phyloP scores from a whole-genome alignment of 257 asterid genomes.

The Lithospermum erythrorhizon region DNA sequence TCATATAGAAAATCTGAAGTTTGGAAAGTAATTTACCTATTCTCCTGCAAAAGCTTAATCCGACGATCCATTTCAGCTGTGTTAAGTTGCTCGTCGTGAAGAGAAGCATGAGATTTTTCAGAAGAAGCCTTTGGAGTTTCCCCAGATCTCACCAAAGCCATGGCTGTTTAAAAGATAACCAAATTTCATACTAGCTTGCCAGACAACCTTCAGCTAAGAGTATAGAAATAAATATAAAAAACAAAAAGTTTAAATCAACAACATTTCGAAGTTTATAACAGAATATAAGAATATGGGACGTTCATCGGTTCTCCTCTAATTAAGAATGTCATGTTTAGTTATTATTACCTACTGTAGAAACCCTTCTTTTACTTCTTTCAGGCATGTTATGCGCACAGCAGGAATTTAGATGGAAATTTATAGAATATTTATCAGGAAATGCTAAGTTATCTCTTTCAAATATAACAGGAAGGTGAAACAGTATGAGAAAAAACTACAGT shows the following conservation, averaged over 20 bases:
- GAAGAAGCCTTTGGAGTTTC: conserved; percentile 43
- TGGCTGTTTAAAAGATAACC: conserved; percentile 40
- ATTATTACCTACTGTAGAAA: background rate
- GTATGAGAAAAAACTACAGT: background rate
- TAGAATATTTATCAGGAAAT: no score
- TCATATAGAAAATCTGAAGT: background rate
- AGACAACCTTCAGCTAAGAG: background rate
- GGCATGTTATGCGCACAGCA: background rate
- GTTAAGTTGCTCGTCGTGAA: conserved; percentile 64
- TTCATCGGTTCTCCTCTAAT: background rate
- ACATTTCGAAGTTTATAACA: background rate
- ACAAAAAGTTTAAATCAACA: background rate
- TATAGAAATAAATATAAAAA: background rate
- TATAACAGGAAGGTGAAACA: background rate
- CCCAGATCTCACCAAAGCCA: conserved; percentile 45
- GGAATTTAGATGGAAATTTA: no score
- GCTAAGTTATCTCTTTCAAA: background rate
- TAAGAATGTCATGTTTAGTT: background rate
- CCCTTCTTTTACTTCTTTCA: background rate
- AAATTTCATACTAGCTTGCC: background rate
- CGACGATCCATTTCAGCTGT: conserved; percentile 66
- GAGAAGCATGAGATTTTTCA: conserved; percentile 34
- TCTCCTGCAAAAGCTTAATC: conserved; percentile 65
- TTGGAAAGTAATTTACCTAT: conserved; percentile 39
- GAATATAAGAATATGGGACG: background rate